These are phyloP conservation scores for Globisporangium emineosum DNA, from an alignment of 352 stramenopile species.

Conservation along the genomic window DNA sequence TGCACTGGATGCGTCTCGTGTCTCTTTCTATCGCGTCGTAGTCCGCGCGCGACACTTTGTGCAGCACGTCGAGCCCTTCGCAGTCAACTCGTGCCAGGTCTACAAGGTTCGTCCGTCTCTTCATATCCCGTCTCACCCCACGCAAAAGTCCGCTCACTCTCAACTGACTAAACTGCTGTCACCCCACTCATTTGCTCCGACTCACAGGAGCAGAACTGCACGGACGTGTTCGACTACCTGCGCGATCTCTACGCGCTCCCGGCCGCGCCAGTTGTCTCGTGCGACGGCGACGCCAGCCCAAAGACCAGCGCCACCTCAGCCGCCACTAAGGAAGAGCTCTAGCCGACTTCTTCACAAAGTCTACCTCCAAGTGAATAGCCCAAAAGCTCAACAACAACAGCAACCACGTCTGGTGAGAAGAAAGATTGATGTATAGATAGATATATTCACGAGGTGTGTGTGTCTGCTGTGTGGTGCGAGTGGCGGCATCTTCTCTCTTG, in stretches of 20 bases:
- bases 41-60: constrained; percentile 57
- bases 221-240: constrained; percentile 62
- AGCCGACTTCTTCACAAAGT: neutral
- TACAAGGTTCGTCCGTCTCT: constrained; percentile 34
- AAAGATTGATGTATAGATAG: neutral
- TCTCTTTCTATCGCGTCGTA: constrained; percentile 11
- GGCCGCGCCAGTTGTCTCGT: constrained; percentile 27
- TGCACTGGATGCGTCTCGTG: too few relatives aligned
- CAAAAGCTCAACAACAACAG: neutral
- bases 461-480: neutral
- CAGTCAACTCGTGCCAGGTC: constrained; percentile 46
- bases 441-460: neutral
- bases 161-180: neutral
- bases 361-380: neutral
- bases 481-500: neutral
- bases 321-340: constrained; percentile 23
- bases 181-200: neutral
- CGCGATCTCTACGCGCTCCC: constrained; percentile 51
- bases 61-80: constrained; percentile 61
- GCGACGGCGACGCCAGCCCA: constrained; percentile 20
- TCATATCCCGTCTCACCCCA: too few relatives aligned
- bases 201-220: constrained; percentile 51
- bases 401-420: neutral
- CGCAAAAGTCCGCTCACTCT: too few relatives aligned
- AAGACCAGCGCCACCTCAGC: constrained; percentile 14